Conservation (phyloP, 2,329 filamentous ascomycete species). For the Aspergillus brasiliensis region DNA sequence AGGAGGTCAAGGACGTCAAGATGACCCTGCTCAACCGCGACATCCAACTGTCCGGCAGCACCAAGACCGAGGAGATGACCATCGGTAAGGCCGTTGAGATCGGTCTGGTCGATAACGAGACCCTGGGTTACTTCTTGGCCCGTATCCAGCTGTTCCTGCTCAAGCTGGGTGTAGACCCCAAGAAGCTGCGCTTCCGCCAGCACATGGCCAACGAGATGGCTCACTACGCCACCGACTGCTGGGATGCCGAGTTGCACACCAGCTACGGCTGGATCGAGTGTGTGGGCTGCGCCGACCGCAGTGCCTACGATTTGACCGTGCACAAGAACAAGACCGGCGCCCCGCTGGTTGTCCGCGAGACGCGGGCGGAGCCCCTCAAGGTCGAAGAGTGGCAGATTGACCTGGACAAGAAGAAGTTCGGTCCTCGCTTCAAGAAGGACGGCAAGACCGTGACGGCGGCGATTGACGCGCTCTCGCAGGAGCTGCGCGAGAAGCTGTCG, state of each 20-base stretch:
- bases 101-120: slow-evolving; percentile 92
- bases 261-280: slow-evolving; percentile 98
- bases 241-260: slow-evolving; percentile 92
- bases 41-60: slow-evolving; percentile 85
- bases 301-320: slow-evolving; percentile 89
- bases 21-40: slow-evolving; percentile 81
- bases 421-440: slow-evolving; percentile 93
- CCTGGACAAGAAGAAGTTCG: slow-evolving; percentile 93
- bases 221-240: slow-evolving; percentile 95
- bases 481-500: slow-evolving; percentile 76
- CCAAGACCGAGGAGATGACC: slow-evolving; percentile 68
- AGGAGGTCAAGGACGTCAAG: slow-evolving; percentile 80
- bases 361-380: slow-evolving; percentile 72
- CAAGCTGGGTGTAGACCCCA: slow-evolving; percentile 82
- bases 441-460: slow-evolving; percentile 81
- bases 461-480: slow-evolving; percentile 74
- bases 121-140: slow-evolving; percentile 93
- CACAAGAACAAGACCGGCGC: slow-evolving; percentile 92
- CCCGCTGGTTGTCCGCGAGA: slow-evolving; percentile 81
- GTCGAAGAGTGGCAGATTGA: slow-evolving; percentile 88
- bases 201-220: slow-evolving; percentile 92
- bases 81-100: slow-evolving; percentile 84
- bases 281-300: slow-evolving; percentile 93
- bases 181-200: slow-evolving; percentile 92
- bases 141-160: slow-evolving; percentile 88